Base-by-base conservation (phyloP, 176 grass and related monocot genomes). In the Eremochloa ophiuroides region DNA sequence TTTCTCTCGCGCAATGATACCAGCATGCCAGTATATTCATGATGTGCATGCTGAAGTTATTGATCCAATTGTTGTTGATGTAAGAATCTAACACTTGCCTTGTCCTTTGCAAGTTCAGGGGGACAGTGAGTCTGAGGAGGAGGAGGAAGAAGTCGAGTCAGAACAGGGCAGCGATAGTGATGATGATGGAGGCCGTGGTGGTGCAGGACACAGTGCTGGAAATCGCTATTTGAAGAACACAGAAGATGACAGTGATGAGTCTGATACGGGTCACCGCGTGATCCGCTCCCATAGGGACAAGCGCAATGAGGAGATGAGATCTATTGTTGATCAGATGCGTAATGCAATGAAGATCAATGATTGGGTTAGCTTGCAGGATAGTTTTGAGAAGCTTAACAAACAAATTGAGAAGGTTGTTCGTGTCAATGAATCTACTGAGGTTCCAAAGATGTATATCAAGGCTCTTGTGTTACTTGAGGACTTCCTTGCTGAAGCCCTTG, bases 271-370 rank as follows among this genome's bases (percentile, higher is more conserved):
- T 40, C 95, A 86, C 39, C 90, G 95, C 1, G 87, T 94, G 33
- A 77, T 98, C 41, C 94, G 91, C 67, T 95, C 95, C 0, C 69
- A 90, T 17, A 94, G 85, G 16, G 95, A 95, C 56, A 94, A 94
- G 73, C 81, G 95, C 27, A 92, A 92, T 37, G 95, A 98, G 38
- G 95, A 98, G 84, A 91, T 98, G 92, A 88, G 67, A 56, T 76
- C 90, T 51, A 98, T 87, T 66, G 86, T 91, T 17, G 90, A 98
- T 48, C 95, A 98, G 88, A 98, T 98, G 88, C 87, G 84, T 38
- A 98, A 98, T 84, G 92, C 95, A 10, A 98, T 92, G 81, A 98
- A 98, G 81, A 98, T 98, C 56, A 98, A 98, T 70, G 95, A 98
- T 76, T 98, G 95, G 90, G 86, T 95, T 48, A 98, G 89, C 75